Evolutionary conservation across 345 rosid species (phyloP), one percentile per base, ranked within the genome.

Genomic region (Erucastrum elatum): DNA sequence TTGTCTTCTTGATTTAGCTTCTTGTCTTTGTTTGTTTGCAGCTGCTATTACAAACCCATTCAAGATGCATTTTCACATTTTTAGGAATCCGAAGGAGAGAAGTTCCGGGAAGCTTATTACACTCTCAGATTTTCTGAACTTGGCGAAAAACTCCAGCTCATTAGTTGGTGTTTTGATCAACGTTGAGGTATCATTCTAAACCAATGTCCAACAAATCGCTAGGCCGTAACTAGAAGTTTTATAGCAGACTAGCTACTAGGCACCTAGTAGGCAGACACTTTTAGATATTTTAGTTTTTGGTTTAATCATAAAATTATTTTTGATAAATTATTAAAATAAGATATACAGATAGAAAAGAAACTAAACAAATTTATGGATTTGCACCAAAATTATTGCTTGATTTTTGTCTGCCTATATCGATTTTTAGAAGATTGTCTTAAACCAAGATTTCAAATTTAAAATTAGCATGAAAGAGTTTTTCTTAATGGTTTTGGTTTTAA

Each of bases 111-210:
- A 71, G 1, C 82, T 89, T 61, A 46, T 89, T 26, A 69, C 84
- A 1, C 80, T 95, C 78, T 77, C 87, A 13, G 91, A 88, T 26
- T 95, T 95, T 84, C 75, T 95, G 77, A 83, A 55, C 60, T 25
- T 91, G 89, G 86, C 96, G 2, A 91, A 81, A 60, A 89, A 82
- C 16, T 34, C 90, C 27, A 85, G 68, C 82, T 85, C 98, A 58
- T 84, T 93, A 37, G 44, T 83, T 7, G 94, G 98, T 65, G 86
- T 93, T 82, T 84, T 90, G 83, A 87, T 95, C 79, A 76, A 82
- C 82, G 89, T 95, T 49, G 98, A 93, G 90, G 99, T 37, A 37
- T 93, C 30, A 78, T 4, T 70, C 10, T 21, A 21, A 21, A 21
- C 21, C 21, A 21, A 21, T 21, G 21, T 21, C 21, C 21, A 21